phyloP scores from a whole-genome alignment of 345 rosid species.

The Carallia brachiata region DNA sequence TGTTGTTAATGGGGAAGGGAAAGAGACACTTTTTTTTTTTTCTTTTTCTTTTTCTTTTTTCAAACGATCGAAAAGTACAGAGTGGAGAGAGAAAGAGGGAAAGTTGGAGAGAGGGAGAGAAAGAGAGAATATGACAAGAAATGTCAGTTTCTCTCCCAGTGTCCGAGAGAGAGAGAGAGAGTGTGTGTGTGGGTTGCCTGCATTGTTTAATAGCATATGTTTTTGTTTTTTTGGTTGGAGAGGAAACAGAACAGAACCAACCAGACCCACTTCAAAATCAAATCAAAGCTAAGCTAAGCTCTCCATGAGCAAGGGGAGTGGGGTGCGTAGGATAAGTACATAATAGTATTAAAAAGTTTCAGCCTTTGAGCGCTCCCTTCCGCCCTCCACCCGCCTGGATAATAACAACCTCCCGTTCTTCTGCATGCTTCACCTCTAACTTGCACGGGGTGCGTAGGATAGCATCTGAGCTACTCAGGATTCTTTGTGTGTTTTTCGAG shows the following conservation, averaged over 20 bases:
- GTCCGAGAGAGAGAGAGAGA: not conserved
- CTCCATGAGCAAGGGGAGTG: not conserved
- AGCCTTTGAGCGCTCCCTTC: constrained; percentile 17
- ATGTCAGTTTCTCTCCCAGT: not conserved
- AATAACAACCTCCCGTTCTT: not conserved
- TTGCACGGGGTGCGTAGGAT: constrained; percentile 24
- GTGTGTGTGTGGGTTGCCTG: not conserved
- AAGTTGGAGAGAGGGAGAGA: constrained; percentile 11
- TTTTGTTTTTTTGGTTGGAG: constrained; percentile 9
- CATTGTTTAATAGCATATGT: constrained; percentile 14
- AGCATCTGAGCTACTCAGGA: constrained; percentile 4
- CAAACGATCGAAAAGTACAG: too few species aligned
- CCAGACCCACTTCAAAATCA: constrained; percentile 34
- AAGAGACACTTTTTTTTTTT: constrained; percentile 10
- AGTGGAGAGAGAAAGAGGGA: not conserved
- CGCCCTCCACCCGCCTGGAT: not conserved
- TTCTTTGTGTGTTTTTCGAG: constrained; percentile 3
- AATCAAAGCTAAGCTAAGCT: constrained; percentile 1
- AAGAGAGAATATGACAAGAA: constrained; percentile 13
- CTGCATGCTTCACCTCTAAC: constrained; percentile 11
- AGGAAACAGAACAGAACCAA: constrained; percentile 12
- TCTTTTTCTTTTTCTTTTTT: too few species aligned
- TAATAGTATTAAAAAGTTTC: not conserved
- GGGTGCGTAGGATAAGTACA: constrained; percentile 33
- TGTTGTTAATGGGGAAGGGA: not conserved